These are phyloP conservation scores for Penicillium robsamsonii DNA, from an alignment of 495 filamentous ascomycete species.

Conservation along the genomic window DNA sequence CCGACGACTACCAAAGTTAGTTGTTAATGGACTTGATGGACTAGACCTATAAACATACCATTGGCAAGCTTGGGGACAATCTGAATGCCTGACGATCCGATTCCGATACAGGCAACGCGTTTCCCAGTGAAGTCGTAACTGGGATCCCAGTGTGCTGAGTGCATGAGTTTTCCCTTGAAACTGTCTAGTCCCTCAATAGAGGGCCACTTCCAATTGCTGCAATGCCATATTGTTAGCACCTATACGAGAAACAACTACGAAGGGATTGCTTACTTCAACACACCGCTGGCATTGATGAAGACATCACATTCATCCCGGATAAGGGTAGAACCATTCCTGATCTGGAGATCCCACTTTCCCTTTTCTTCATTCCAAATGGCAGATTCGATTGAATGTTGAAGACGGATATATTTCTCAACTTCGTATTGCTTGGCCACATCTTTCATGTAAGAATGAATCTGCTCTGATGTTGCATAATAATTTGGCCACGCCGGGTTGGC, in stretches of 20 bases:
- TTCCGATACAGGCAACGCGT: conserved; percentile 47
- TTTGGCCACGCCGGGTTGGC: conserved; percentile 56
- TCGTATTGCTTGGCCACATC: conserved; percentile 41
- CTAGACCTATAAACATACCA: not conserved
- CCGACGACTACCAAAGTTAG: not conserved
- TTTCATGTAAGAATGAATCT: conserved; percentile 57
- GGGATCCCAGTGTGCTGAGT: conserved; percentile 45
- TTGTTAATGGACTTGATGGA: too few relatives aligned
- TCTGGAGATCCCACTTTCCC: conserved; percentile 42
- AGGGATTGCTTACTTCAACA: conserved; percentile 35
- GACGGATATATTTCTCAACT: conserved; percentile 25
- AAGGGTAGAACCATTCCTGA: conserved; percentile 34
- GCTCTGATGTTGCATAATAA: conserved; percentile 50
- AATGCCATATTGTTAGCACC: not conserved
- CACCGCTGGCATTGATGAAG: conserved; percentile 49
- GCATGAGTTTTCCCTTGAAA: conserved; percentile 47
- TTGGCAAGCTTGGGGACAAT: conserved; percentile 23
- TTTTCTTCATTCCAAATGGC: conserved; percentile 35
- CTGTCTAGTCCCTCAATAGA: conserved; percentile 43
- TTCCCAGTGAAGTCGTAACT: conserved; percentile 40
- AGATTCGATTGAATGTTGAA: conserved; percentile 24
- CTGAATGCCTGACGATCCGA: conserved; percentile 44
- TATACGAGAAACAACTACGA: not conserved
- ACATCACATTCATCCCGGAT: conserved; percentile 33
- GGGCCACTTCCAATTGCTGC: conserved; percentile 47